Evolutionary conservation across 805 yeast species (phyloP), one percentile per base, ranked within the genome.

Genomic region (Sugiyamaella valdiviana): DNA sequence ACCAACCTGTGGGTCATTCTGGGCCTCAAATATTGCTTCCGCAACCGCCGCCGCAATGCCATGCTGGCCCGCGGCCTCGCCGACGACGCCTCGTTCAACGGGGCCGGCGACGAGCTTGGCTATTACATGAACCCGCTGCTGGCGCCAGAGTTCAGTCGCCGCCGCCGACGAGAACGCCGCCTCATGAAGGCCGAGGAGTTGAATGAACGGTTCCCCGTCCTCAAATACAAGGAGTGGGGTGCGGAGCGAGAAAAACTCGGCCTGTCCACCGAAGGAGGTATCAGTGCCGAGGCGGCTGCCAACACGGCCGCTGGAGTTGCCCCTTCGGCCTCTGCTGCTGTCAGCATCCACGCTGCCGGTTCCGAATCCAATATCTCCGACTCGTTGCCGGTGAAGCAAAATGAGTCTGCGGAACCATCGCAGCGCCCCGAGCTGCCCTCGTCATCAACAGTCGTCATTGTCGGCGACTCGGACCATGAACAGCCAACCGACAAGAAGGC

Each of bases 1-100:
- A 58, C 62, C 20, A 60, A 63, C 42, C 54, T 66, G 19, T 66
- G 70, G 70, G 52, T 65, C 46, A 51, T 65, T 41, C 48, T 65
- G 29, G 68, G 68, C 16, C 47, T 66, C 12, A 53, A 60, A 35
- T 65, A 60, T 46, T 65, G 66, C 45, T 51, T 56, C 40, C 49
- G 64, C 2, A 60, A 59, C 14, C 53, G 62, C 6, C 57, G 57
- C n/a, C 57, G 61, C 23, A 23, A 45, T n/a, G 22, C 57, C 44
- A 17, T 46, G 45, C 22, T 50, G 49, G 47, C 48, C 42, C 29
- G 54, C 24, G 41, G 45, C 22, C 29, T 37, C 16, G 24, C 39
- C 39, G 53, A 53, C 36, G 37, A 17, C 35, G 46, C 42, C 16
- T 23, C 51, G 9, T 40, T 36, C 36, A 23, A 37, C 16, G 44